phyloP scores from a whole-genome alignment of 805 yeast genomes.

The Myxozyma melibiosi region DNA sequence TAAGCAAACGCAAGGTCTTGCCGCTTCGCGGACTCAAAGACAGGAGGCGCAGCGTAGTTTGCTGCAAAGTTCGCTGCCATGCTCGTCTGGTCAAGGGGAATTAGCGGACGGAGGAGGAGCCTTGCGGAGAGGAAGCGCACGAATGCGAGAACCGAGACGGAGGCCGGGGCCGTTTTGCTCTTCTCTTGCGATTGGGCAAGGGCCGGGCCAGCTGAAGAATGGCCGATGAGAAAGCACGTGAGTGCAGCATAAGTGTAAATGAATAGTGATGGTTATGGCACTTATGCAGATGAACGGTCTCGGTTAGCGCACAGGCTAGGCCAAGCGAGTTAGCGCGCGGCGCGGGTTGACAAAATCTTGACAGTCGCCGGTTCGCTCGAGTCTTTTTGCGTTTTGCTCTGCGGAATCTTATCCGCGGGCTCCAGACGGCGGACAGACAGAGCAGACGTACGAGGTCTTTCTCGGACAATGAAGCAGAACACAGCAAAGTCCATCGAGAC shows the following conservation, averaged over 20 bases:
- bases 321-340: constrained; percentile 2
- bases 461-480: too few species aligned
- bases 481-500: too few species aligned
- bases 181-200: too few species aligned
- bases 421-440: too few species aligned
- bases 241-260: too few species aligned
- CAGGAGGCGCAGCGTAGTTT: constrained; percentile 1
- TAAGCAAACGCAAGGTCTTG: neutral
- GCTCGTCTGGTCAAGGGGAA: too few species aligned
- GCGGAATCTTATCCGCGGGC: constrained; percentile 5
- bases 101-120: too few species aligned
- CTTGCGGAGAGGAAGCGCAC: neutral
- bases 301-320: neutral
- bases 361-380: neutral
- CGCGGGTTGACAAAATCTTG: neutral
- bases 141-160: neutral
- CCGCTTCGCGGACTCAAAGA: constrained; percentile 1
- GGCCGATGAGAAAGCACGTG: too few species aligned
- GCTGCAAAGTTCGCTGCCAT: constrained; percentile 15
- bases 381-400: neutral
- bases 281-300: neutral
- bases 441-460: too few species aligned
- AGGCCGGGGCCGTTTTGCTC: neutral
- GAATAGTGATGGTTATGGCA: too few species aligned
- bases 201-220: too few species aligned